Conservation (phyloP, 2,329 filamentous ascomycete genomes). For the Gnomoniopsis sp. region DNA sequence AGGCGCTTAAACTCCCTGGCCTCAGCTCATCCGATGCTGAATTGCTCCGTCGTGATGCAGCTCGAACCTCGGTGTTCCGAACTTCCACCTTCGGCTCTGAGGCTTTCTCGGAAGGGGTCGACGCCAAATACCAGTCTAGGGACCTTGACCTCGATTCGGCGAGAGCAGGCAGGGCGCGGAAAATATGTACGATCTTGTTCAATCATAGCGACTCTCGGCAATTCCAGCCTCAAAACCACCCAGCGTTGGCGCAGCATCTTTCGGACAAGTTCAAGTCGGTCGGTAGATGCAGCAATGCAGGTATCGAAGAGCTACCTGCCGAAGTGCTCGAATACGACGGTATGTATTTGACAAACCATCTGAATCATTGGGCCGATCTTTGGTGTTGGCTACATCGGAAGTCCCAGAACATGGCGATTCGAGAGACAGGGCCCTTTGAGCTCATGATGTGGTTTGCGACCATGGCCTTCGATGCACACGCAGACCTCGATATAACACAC, state of each 20-base stretch:
- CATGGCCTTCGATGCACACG: constrained; percentile 15
- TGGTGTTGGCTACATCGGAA: constrained; percentile 16
- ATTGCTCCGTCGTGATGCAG: constrained; percentile 21
- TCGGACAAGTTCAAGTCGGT: background rate
- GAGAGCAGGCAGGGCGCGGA: background rate
- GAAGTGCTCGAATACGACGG: background rate
- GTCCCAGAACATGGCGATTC: background rate
- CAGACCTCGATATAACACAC: constrained; percentile 16
- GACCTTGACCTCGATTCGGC: background rate
- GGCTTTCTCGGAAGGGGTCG: constrained; percentile 3
- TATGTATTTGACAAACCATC: background rate
- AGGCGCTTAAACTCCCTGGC: background rate
- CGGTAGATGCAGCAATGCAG: background rate
- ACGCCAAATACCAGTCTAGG: constrained; percentile 16
- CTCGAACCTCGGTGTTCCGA: constrained; percentile 39
- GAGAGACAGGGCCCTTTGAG: background rate
- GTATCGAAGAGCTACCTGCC: background rate
- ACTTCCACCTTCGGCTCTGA: constrained; percentile 28
- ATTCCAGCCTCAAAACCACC: too few relatives aligned
- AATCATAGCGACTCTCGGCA: too few relatives aligned
- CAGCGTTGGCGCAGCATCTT: background rate
- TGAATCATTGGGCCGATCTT: background rate
- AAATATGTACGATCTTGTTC: too few relatives aligned
- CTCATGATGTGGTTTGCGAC: constrained; percentile 22
- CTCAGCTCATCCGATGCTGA: background rate